Evolutionary conservation across 352 stramenopile genomes (phyloP), one percentile per base, ranked within the genome.

Genomic region (Globisporangium emineosum): DNA sequence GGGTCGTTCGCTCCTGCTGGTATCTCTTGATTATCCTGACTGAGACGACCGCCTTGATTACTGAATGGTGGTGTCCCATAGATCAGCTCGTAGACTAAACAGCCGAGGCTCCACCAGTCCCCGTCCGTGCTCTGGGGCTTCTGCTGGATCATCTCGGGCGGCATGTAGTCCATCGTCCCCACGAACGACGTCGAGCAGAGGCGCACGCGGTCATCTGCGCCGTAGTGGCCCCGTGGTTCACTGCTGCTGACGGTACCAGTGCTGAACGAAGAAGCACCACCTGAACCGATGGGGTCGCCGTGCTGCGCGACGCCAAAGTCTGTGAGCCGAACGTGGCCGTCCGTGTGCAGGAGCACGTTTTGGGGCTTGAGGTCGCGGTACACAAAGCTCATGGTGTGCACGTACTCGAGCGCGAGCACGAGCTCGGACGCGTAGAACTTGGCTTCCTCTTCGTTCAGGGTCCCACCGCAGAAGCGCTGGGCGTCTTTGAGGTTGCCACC

Each of bases 401-500:
- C 57, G 32, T 78, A 78, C 60, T 99, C 94, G 13, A 99, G 72
- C 0, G 94, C 83, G 19, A 91, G 69, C 40, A 98, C 91, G 49
- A 99, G 92, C 75, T 99, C 97, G 2, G 93, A 97, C 6, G 97
- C 79, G 76, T 99, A 99, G 70, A 99, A 98, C 51, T 70, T 78
- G 67, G 64, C 67, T 65, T 77, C 65, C 67, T 64, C 50, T 55
- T 74, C 43, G 13, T 29, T 40, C 21, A 64, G 13, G 15, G 3
- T 37, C 1, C 70, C 67, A 5, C 70, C 67, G 27, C 57, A 67
- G 19, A 68, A 69, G 10, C 15, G n/a, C 2, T 65, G 64, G 2
- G 72, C 52, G 42, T 77, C 60, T 13, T 68, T 57, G 15, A 79
- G 42, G 8, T 32, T 79, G 1, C 72, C 69, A 4, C 72, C 72